A percentile compares a stretch with the other conserved stretches of the same genome.
phyloP scores from a whole-genome alignment of 768 basidiomycete species.

The Suillus ampliporus region DNA sequence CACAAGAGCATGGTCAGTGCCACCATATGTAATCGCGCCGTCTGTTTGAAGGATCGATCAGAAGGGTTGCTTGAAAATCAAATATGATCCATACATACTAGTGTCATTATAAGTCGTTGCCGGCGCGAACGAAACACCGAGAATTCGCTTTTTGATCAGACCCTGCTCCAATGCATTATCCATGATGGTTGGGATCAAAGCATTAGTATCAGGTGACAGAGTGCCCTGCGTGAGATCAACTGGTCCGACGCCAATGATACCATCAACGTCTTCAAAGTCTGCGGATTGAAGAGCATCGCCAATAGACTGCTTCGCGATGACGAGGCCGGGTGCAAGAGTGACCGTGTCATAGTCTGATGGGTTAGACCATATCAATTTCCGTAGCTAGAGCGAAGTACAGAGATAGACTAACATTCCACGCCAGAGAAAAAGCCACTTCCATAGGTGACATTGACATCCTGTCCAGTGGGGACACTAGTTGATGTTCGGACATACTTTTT shows the following conservation, averaged over 20 bases:
- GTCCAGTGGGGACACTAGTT: constrained; percentile 31
- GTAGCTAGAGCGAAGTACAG: too few species aligned
- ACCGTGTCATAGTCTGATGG: too few species aligned
- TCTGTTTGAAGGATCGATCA: too few species aligned
- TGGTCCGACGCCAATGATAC: too few species aligned
- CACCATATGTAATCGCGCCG: constrained; percentile 33
- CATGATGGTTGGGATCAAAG: constrained; percentile 4
- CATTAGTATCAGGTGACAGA: too few species aligned
- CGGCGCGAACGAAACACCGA: constrained; percentile 30
- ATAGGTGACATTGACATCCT: constrained; percentile 18
- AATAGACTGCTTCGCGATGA: constrained; percentile 35
- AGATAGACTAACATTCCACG: constrained; percentile 39
- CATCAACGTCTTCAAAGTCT: too few species aligned
- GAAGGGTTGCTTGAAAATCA: too few species aligned
- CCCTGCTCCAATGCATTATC: constrained; percentile 29
- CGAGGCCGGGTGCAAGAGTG: constrained; percentile 28
- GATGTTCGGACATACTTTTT: constrained; percentile 23
- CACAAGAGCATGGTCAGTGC: too few species aligned
- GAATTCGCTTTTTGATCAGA: constrained; percentile 18
- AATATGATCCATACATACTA: too few species aligned
- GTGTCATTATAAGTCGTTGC: constrained; percentile 20
- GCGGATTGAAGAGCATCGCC: constrained; percentile 12
- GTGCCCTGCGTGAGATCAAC: too few species aligned
- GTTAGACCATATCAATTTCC: too few species aligned
- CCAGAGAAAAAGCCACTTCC: constrained; percentile 30